These are phyloP conservation scores for Neurospora discreta DNA, from an alignment of 495 filamentous ascomycete genomes.

Conservation along the genomic window DNA sequence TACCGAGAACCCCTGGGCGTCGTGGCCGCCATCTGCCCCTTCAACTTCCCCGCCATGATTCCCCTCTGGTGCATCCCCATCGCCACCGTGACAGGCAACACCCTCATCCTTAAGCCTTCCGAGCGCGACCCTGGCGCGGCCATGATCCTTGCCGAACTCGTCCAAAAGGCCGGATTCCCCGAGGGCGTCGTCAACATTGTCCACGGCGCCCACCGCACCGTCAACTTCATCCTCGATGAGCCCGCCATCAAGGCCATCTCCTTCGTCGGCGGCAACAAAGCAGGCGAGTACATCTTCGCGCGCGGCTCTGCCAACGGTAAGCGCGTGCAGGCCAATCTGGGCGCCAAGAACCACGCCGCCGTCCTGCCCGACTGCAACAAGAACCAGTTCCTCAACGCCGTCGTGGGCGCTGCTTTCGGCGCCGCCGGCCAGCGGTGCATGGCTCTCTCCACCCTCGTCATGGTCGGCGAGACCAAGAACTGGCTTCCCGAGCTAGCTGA, in stretches of 20 bases:
- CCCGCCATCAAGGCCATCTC: constrained; percentile 95
- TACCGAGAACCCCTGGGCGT: constrained; percentile 91
- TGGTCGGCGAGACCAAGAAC: constrained; percentile 86
- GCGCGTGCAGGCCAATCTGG: constrained; percentile 92
- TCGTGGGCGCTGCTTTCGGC: constrained; percentile 90
- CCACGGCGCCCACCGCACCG: constrained; percentile 80
- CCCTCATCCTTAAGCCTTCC: constrained; percentile 88
- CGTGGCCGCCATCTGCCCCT: constrained; percentile 94
- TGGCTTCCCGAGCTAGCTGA: constrained; percentile 90
- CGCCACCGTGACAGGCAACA: constrained; percentile 91
- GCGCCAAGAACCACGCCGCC: constrained; percentile 96
- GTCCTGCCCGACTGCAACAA: constrained; percentile 96
- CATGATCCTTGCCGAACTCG: constrained; percentile 94
- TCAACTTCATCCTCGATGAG: constrained; percentile 96
- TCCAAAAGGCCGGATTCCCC: constrained; percentile 85
- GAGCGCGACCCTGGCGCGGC: constrained; percentile 96
- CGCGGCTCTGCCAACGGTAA: constrained; percentile 88
- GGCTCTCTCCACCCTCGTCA: constrained; percentile 88
- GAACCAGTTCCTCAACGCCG: constrained; percentile 91
- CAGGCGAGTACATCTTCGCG: constrained; percentile 91
- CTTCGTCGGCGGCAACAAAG: constrained; percentile 94
- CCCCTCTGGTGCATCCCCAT: constrained; percentile 95
- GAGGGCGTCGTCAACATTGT: constrained; percentile 90
- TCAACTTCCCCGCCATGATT: constrained; percentile 99
- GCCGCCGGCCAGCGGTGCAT: constrained; percentile 97